A percentile compares a stretch with the other conserved stretches of the same genome.
Evolutionary conservation across 1,284 basidiomycete genomes (phyloP).

Genomic region (Leccinum subrobustum): DNA sequence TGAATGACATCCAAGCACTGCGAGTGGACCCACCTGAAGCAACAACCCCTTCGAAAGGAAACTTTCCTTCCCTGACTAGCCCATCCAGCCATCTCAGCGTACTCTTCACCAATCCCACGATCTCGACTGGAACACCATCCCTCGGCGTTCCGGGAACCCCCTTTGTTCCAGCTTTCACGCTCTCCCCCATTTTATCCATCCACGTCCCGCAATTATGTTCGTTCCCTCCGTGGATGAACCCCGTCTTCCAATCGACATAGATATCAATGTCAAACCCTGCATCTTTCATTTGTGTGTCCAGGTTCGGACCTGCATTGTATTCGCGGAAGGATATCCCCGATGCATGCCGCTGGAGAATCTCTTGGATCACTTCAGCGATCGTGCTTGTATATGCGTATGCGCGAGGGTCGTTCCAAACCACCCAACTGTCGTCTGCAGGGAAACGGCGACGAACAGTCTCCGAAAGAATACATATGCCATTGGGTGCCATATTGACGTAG

Average conservation of each 20-base stretch:
- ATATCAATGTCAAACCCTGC: conserved; percentile 95
- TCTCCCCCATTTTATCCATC: conserved; percentile 99
- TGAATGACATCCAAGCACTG: not conserved
- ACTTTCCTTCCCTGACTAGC: conserved; percentile 65
- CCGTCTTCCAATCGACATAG: conserved; percentile 92
- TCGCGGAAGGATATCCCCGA: conserved; percentile 93
- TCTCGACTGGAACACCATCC: conserved; percentile 95
- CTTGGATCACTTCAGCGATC: conserved; percentile 92
- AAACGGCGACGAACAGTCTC: conserved; percentile 89
- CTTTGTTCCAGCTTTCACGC: conserved; percentile 87
- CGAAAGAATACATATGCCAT: conserved; percentile 78
- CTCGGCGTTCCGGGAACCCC: conserved; percentile 93
- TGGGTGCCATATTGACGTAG: conserved; percentile 82
- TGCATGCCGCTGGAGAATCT: conserved; percentile 93
- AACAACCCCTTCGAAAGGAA: conserved; percentile 90
- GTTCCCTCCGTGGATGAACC: conserved; percentile 89
- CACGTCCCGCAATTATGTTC: conserved; percentile 85
- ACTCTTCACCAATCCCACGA: conserved; percentile 91
- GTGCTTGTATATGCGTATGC: conserved; percentile 83
- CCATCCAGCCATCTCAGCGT: conserved; percentile 86
- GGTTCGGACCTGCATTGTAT: conserved; percentile 92
- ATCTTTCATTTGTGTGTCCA: conserved; percentile 94
- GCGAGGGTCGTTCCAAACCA: conserved; percentile 83
- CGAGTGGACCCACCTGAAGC: conserved; percentile 60
- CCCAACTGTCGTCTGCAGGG: conserved; percentile 92